These are phyloP conservation scores for Chlorella sorokiniana DNA, from an alignment of 139 green algal genomes.

Conservation along the genomic window DNA sequence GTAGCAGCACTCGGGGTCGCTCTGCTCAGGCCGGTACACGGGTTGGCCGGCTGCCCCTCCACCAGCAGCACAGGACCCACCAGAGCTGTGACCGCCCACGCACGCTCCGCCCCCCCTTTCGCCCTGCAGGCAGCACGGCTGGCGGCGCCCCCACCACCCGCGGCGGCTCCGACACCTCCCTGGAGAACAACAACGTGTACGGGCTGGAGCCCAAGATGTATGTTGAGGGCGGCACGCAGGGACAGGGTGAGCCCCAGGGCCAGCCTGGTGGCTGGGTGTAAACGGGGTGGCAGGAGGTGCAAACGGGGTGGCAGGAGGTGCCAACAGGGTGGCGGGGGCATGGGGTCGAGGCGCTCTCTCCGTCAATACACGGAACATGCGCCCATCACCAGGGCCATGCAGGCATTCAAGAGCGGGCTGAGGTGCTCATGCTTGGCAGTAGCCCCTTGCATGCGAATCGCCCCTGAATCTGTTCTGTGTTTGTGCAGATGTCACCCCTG, in stretches of 20 bases:
- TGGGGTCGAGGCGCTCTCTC: too few relatives aligned
- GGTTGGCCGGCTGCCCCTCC: not conserved
- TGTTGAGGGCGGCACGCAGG: conserved; percentile 66
- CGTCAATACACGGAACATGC: too few relatives aligned
- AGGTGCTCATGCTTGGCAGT: too few relatives aligned
- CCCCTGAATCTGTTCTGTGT: too few relatives aligned
- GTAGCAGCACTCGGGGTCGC: not conserved
- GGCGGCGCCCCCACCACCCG: conserved; percentile 23
- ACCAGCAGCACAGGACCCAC: not conserved
- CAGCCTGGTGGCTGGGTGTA: not conserved
- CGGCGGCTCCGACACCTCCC: conserved; percentile 78
- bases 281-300: too few relatives aligned
- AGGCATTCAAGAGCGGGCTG: too few relatives aligned
- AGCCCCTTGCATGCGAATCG: too few relatives aligned
- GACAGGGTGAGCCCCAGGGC: not conserved
- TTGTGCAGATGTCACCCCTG: too few relatives aligned
- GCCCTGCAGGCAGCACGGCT: conserved; percentile 11
- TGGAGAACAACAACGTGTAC: conserved; percentile 97
- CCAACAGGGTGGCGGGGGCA: too few relatives aligned
- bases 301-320: too few relatives aligned
- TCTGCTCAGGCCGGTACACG: too few relatives aligned
- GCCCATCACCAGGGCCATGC: too few relatives aligned
- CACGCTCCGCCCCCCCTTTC: not conserved
- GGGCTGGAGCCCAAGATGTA: conserved; percentile 85
- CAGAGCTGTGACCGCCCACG: not conserved